Evolutionary conservation across 768 basidiomycete species (phyloP).

Genomic region (Pleurotus platypus): DNA sequence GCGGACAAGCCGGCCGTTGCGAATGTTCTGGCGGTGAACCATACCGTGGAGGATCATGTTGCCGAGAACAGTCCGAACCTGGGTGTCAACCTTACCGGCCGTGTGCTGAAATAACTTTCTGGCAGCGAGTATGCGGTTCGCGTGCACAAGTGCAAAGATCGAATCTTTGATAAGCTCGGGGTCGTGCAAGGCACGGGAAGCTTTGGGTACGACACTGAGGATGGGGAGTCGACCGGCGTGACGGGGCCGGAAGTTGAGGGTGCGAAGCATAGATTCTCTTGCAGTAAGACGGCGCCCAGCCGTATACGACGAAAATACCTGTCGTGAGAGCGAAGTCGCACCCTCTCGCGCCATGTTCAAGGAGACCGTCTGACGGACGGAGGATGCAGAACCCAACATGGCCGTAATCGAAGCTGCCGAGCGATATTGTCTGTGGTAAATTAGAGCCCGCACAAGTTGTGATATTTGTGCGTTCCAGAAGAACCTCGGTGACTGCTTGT

Average conservation of each 20-base stretch:
- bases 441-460: slow-evolving; percentile 35
- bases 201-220: slow-evolving; percentile 18
- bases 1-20: slow-evolving; percentile 44
- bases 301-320: slow-evolving; percentile 4
- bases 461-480: slow-evolving; percentile 36
- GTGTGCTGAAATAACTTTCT: slow-evolving; percentile 33
- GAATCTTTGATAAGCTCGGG: slow-evolving; percentile 27
- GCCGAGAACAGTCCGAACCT: slow-evolving; percentile 40
- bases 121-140: slow-evolving; percentile 40
- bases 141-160: slow-evolving; percentile 35
- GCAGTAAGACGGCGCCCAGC: slow-evolving; percentile 11
- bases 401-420: slow-evolving; percentile 28
- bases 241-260: slow-evolving; percentile 20
- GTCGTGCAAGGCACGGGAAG: slow-evolving; percentile 21
- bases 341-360: slow-evolving; percentile 25
- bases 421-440: slow-evolving; percentile 35
- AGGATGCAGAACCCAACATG: slow-evolving; percentile 16
- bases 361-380: slow-evolving; percentile 28
- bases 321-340: slow-evolving; percentile 24
- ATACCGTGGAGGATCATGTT: slow-evolving; percentile 55
- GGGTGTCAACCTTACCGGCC: slow-evolving; percentile 22
- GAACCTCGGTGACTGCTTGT: slow-evolving; percentile 27
- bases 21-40: slow-evolving; percentile 24
- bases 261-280: slow-evolving; percentile 20
- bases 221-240: slow-evolving; percentile 14